Conservation (phyloP, 371 early-diverging fungal species). For the Synchytrium microbalum region DNA sequence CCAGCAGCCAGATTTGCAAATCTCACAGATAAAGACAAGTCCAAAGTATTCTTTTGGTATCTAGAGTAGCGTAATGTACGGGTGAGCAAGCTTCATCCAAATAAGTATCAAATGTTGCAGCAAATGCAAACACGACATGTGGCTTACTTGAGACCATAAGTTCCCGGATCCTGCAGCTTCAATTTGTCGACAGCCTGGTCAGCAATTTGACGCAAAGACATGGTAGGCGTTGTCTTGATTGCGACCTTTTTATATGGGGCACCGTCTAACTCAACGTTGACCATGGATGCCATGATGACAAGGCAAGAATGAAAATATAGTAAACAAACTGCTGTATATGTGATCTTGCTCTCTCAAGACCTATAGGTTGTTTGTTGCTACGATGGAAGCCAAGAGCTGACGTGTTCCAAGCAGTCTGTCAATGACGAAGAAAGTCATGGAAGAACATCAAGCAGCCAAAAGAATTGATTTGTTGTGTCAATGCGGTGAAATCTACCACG, state of each 20-base stretch:
- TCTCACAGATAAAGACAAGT: slow-evolving; percentile 47
- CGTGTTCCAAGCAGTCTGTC: no score
- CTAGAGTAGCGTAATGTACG: slow-evolving; percentile 7
- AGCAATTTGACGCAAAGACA: slow-evolving; percentile 27
- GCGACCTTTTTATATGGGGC: slow-evolving; percentile 15
- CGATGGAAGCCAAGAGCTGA: no score
- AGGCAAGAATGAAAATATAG: slow-evolving; percentile 42
- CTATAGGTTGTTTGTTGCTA: no score
- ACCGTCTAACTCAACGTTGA: slow-evolving; percentile 24
- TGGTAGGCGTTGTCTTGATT: slow-evolving; percentile 30
- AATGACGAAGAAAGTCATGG: no score
- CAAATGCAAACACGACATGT: not conserved
- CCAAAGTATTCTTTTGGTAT: slow-evolving; percentile 31
- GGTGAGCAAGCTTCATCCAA: not conserved
- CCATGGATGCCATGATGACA: slow-evolving; percentile 26
- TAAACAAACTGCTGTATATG: slow-evolving; percentile 28
- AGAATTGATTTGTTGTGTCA: no score
- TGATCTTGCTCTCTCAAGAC: no score
- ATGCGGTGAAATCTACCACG: no score
- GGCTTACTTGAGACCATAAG: slow-evolving; percentile 21
- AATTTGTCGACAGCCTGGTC: slow-evolving; percentile 19
- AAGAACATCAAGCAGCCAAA: no score
- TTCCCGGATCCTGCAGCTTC: slow-evolving; percentile 10
- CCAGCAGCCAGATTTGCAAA: slow-evolving; percentile 54
- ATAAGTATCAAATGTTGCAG: not conserved